A percentile compares a stretch with the other conserved stretches of the same genome.
Conservation (phyloP, 2,329 filamentous ascomycete species). For the Scortechinia acanthostroma region DNA sequence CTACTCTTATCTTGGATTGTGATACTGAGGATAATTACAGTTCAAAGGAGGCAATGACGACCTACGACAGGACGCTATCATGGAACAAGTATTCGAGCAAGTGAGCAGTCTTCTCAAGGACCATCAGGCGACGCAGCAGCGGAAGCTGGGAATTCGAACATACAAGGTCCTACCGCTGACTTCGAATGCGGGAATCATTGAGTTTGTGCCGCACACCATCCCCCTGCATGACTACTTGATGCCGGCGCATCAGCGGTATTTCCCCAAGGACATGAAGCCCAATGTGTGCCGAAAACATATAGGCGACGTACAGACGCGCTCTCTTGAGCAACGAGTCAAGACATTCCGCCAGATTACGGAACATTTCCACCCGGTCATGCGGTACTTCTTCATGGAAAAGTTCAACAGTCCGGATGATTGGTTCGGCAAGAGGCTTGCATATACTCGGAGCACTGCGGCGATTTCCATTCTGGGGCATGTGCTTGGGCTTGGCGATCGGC, state of each 20-base stretch:
- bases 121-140: constrained; percentile 79
- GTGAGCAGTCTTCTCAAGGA: constrained; percentile 83
- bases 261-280: constrained; percentile 75
- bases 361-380: constrained; percentile 84
- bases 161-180: constrained; percentile 95
- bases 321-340: constrained; percentile 63
- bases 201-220: constrained; percentile 91
- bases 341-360: constrained; percentile 74
- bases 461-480: constrained; percentile 93
- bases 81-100: constrained; percentile 98
- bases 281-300: constrained; percentile 76
- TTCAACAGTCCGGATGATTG: constrained; percentile 93
- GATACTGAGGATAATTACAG: not conserved
- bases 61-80: constrained; percentile 90
- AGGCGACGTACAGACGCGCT: constrained; percentile 60
- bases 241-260: constrained; percentile 81
- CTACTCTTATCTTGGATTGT: constrained; percentile 22
- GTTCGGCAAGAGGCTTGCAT: constrained; percentile 83
- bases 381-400: constrained; percentile 93
- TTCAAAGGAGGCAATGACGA: constrained; percentile 72
- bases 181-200: constrained; percentile 79
- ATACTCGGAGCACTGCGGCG: constrained; percentile 86
- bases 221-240: constrained; percentile 87
- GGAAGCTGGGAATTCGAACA: constrained; percentile 82
- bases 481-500: constrained; percentile 84